Percentiles rank a stretch among this genome's conserved stretches.
phyloP scores from a whole-genome alignment of 352 stramenopile species.

The Globisporangium lucens region DNA sequence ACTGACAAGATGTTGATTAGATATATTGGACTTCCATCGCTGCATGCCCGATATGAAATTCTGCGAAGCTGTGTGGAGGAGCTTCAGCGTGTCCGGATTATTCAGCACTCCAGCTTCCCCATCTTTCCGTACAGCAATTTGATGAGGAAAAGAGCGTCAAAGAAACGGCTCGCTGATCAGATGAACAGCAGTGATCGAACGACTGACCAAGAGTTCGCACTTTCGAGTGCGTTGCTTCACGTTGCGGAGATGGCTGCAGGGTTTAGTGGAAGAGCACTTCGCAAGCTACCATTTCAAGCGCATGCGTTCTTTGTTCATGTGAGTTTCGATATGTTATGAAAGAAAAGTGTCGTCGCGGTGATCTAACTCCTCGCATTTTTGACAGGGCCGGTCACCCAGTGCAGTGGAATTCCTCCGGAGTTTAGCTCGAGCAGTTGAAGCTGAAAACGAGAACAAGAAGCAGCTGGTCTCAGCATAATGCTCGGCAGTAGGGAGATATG shows the following conservation, averaged over 20 bases:
- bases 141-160: constrained; percentile 21
- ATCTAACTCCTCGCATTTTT: background rate
- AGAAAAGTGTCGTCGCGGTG: background rate
- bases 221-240: constrained; percentile 34
- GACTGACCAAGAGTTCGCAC: constrained; percentile 17
- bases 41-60: constrained; percentile 78
- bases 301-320: constrained; percentile 73
- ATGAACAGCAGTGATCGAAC: constrained; percentile 22
- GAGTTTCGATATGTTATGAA: background rate
- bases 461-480: background rate
- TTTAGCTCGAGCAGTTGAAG: constrained; percentile 3
- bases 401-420: constrained; percentile 1
- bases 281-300: constrained; percentile 85
- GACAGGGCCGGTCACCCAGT: background rate
- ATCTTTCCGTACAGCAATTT: constrained; percentile 32
- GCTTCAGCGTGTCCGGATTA: constrained; percentile 68
- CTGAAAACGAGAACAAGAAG: constrained; percentile 3
- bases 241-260: constrained; percentile 51
- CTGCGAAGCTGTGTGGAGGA: constrained; percentile 81
- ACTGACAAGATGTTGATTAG: constrained; percentile 22
- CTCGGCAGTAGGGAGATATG: background rate
- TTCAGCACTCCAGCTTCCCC: constrained; percentile 23
- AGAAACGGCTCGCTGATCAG: constrained; percentile 40
- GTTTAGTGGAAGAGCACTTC: constrained; percentile 71
- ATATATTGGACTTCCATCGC: constrained; percentile 62